Evolutionary conservation across 305 asterid genomes (phyloP).

Genomic region (Fraxinus sp.): DNA sequence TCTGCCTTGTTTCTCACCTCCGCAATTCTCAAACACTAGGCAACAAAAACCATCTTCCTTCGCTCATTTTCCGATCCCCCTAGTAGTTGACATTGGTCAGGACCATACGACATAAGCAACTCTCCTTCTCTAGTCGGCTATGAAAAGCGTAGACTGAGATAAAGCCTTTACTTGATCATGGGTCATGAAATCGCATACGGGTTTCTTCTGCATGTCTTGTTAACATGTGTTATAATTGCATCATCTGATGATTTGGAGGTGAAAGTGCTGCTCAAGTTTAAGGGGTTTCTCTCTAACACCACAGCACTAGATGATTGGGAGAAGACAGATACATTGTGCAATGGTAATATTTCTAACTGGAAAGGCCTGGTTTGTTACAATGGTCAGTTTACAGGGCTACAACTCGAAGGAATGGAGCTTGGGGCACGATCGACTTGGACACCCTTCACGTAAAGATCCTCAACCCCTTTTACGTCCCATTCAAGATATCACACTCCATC

Average conservation of each 20-base stretch:
- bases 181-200: background rate
- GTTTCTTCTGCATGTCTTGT: background rate
- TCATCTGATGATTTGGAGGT: constrained; percentile 1
- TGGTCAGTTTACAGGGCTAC: constrained; percentile 21
- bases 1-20: background rate
- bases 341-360: constrained; percentile 25
- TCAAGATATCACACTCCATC: background rate
- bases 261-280: constrained; percentile 16
- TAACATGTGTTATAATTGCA: background rate
- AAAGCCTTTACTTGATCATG: background rate
- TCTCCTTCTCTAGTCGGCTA: background rate
- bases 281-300: constrained; percentile 19
- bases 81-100: background rate
- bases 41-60: background rate
- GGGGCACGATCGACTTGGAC: constrained; percentile 43
- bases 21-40: background rate
- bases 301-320: constrained; percentile 30
- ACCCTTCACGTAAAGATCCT: constrained; percentile 19
- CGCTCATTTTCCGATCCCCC: background rate
- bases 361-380: constrained; percentile 31
- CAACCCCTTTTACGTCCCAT: background rate
- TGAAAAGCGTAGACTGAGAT: background rate
- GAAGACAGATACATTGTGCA: constrained; percentile 19
- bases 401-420: constrained; percentile 53
- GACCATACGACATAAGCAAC: background rate